Conservation (phyloP, 371 early-diverging fungal genomes). For the Edhazardia aedis region DNA sequence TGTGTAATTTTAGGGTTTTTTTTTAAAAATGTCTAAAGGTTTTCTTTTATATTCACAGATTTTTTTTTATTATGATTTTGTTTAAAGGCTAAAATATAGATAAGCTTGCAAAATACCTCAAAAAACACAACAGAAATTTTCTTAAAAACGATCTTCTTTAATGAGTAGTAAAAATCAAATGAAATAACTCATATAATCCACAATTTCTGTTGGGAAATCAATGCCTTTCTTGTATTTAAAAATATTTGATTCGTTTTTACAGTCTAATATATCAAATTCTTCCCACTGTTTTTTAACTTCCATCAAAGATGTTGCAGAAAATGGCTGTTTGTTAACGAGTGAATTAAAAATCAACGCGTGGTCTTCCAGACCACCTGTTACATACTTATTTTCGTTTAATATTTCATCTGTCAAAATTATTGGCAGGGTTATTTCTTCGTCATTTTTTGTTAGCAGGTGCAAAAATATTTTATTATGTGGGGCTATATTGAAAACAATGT, state of each 20-base stretch:
- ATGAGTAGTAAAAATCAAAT: too few relatives aligned
- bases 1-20: too few relatives aligned
- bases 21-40: too few relatives aligned
- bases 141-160: too few relatives aligned
- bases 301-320: constrained; percentile 2
- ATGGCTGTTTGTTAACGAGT: constrained; percentile 7
- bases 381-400: background rate
- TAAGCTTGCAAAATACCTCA: too few relatives aligned
- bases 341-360: constrained; percentile 30
- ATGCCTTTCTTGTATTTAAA: background rate
- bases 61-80: too few relatives aligned
- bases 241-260: background rate
- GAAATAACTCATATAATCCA: too few relatives aligned
- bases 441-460: constrained; percentile 1
- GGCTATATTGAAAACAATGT: constrained; percentile 11
- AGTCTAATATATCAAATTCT: constrained; percentile 8
- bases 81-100: too few relatives aligned
- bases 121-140: too few relatives aligned
- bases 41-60: too few relatives aligned
- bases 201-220: too few relatives aligned
- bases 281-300: constrained; percentile 33
- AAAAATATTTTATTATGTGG: constrained; percentile 20
- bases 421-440: background rate
- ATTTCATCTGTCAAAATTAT: constrained; percentile 2
- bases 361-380: constrained; percentile 12